Conservation (phyloP, 306 rosid genomes). For the Gastrolobium bilobum region DNA sequence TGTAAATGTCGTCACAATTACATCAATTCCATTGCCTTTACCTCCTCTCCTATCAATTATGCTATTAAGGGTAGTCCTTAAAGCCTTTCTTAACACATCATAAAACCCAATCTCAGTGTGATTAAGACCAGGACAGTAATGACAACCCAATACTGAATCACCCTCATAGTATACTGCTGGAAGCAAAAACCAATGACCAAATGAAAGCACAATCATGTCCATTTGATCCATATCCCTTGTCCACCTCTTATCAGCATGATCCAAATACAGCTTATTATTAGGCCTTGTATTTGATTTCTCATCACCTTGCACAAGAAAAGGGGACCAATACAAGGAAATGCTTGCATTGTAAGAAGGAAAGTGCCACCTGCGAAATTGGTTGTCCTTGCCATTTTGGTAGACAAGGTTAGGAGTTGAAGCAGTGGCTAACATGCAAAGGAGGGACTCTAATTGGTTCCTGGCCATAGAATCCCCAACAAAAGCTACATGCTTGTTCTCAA, state of each 20-base stretch:
- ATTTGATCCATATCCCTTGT: conserved; percentile 60
- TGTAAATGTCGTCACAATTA: conserved; percentile 79
- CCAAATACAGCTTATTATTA: conserved; percentile 65
- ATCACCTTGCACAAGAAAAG: conserved; percentile 80
- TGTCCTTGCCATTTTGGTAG: conserved; percentile 59
- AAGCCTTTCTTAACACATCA: conserved; percentile 66
- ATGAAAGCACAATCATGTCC: conserved; percentile 71
- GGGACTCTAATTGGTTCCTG: conserved; percentile 93
- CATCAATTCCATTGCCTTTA: conserved; percentile 53
- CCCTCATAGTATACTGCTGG: conserved; percentile 81
- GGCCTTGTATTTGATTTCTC: conserved; percentile 69
- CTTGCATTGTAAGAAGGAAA: conserved; percentile 68
- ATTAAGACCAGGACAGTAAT: conserved; percentile 79
- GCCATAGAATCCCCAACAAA: conserved; percentile 96
- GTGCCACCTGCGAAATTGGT: conserved; percentile 71
- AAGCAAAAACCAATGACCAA: conserved; percentile 92
- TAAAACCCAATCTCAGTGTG: conserved; percentile 88
- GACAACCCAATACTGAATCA: conserved; percentile 76
- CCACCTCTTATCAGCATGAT: conserved; percentile 79
- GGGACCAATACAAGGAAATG: conserved; percentile 88
- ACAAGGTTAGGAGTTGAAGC: conserved; percentile 67
- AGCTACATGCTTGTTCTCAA: conserved; percentile 73
- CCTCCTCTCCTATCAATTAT: conserved; percentile 59
- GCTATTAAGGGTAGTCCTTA: conserved; percentile 63
- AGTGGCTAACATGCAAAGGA: conserved; percentile 79